These are phyloP conservation scores for Cardiospermum halicacabum DNA, from an alignment of 345 rosid genomes.

Conservation along the genomic window DNA sequence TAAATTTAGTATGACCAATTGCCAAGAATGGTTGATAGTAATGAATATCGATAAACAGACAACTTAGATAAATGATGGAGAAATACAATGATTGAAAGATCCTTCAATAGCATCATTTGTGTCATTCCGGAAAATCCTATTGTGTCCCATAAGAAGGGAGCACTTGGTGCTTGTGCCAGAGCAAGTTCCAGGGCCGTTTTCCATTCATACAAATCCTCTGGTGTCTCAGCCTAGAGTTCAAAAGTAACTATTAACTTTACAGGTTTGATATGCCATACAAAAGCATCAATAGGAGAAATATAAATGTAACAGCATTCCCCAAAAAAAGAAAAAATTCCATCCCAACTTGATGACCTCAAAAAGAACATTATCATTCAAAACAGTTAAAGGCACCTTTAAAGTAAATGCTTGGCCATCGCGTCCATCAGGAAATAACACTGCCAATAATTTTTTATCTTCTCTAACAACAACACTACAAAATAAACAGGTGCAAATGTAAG, in stretches of 20 bases:
- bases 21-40: slow-evolving; percentile 5
- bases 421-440: slow-evolving; percentile 98
- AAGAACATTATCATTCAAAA: not conserved
- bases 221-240: slow-evolving; percentile 74
- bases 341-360: not conserved
- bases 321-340: not conserved
- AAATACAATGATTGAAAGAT: slow-evolving; percentile 67
- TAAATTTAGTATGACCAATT: slow-evolving; percentile 14
- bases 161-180: slow-evolving; percentile 94
- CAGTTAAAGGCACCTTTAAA: slow-evolving; percentile 64
- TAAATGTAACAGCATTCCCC: not conserved
- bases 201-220: slow-evolving; percentile 93
- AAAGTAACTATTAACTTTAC: slow-evolving; percentile 6
- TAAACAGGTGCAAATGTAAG: slow-evolving; percentile 17
- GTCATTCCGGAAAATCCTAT: slow-evolving; percentile 80
- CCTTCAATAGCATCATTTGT: slow-evolving; percentile 73
- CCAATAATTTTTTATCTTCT: slow-evolving; percentile 89
- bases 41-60: slow-evolving; percentile 9
- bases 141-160: slow-evolving; percentile 92
- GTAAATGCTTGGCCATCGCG: slow-evolving; percentile 99
- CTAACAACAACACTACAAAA: slow-evolving; percentile 88
- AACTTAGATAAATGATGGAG: slow-evolving; percentile 11
- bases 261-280: not conserved
- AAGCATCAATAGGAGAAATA: not conserved
- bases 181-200: slow-evolving; percentile 91